Evolutionary conservation across 352 stramenopile species (phyloP).

Genomic region (Phytophthora constricta): DNA sequence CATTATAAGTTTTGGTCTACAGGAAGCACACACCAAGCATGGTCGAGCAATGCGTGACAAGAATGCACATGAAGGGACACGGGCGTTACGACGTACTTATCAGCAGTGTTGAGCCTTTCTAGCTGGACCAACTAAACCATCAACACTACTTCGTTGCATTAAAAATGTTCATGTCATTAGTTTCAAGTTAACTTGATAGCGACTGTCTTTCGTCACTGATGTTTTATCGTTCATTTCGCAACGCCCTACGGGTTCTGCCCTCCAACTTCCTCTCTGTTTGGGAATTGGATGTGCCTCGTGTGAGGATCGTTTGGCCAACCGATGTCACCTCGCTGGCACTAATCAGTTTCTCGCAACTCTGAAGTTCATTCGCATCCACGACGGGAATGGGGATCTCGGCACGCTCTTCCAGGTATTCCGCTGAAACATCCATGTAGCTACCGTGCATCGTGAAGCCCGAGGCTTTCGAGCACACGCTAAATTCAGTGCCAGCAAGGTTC

Average conservation of each 20-base stretch:
- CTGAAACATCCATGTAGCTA: background rate
- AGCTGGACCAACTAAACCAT: too few relatives aligned
- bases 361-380: background rate
- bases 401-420: background rate
- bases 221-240: too few relatives aligned
- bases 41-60: constrained; percentile 1
- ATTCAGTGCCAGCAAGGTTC: background rate
- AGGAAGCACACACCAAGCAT: constrained; percentile 23
- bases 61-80: constrained; percentile 27
- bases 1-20: constrained; percentile 46
- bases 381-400: background rate
- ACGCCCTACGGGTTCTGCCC: too few relatives aligned
- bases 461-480: background rate
- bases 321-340: background rate
- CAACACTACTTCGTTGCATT: too few relatives aligned
- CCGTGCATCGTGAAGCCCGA: background rate
- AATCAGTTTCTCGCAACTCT: background rate
- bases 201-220: too few relatives aligned
- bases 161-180: too few relatives aligned
- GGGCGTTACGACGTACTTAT: constrained; percentile 23
- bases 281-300: too few relatives aligned
- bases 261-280: too few relatives aligned
- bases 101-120: too few relatives aligned
- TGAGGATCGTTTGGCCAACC: background rate
- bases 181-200: too few relatives aligned